Base-by-base conservation (phyloP, 1,139 yeast genomes). In the Kodamaea derodonti region DNA sequence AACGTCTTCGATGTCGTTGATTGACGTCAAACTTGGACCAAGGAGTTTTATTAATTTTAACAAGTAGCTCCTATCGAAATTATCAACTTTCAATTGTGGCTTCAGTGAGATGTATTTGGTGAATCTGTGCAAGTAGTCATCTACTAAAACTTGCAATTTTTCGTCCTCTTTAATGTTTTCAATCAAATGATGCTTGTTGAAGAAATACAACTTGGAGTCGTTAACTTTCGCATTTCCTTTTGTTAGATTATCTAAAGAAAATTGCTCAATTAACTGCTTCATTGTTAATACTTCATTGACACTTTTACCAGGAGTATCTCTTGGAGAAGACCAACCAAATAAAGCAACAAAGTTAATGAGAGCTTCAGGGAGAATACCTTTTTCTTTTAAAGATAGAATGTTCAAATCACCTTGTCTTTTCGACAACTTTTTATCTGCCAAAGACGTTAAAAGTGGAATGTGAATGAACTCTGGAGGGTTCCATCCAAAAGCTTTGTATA, bases 151-250 rank as follows among this genome's bases (percentile, higher is more conserved):
- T 0, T 52, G 43, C 12, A 75, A 56, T 33, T 53, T 51, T 2
- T 35, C 42, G 0, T 65, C 59, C 29, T 69, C 56, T 15, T 52
- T 41, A 8, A 81, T 49, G 30, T 62, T 62, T 34, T 52, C 40
- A 9, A 58, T 56, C 26, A 84, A 56, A 51, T 83, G 86, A 41
- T 69, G 72, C 51, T 84, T 84, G 58, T 92, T 90, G 61, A 92
- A 84, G 55, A 63, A 84, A 46, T 68, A 64, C 32, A 92, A 68
- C 56, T 92, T 90, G 36, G 75, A 72, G 38, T 79, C 81, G 45
- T 84, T 88, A 6, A 92, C 97, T 54, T 88, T 90, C 13, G 96
- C 95, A 59, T 88, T 90, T 1, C 98, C 97, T 49, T 80, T 86
- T 10, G 97, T 90, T 46, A 94, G 68, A 20, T 85, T 80, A 39